Evolutionary conservation across 352 stramenopile species (phyloP).

Genomic region (Globisporangium radiosum): DNA sequence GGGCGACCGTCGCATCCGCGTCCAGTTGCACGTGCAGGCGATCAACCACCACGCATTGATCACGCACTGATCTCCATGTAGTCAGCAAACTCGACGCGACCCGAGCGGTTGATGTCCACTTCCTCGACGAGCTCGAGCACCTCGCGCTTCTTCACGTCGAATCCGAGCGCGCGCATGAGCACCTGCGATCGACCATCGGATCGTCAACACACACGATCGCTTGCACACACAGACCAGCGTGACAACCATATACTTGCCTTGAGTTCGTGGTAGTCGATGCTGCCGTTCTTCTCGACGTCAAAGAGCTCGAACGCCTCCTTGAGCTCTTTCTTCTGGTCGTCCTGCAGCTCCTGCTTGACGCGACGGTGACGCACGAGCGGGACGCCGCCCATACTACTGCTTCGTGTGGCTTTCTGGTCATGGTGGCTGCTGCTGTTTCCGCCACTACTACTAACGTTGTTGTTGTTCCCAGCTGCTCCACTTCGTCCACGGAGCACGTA

Average conservation of each 20-base stretch:
- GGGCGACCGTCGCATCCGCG: not conserved
- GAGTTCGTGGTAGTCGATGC: slow-evolving; percentile 92
- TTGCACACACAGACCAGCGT: too few species aligned
- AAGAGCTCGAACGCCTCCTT: slow-evolving; percentile 92
- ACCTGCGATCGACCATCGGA: slow-evolving; percentile 20
- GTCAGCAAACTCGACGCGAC: slow-evolving; percentile 84
- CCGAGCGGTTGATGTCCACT: slow-evolving; percentile 80
- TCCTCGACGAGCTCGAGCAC: slow-evolving; percentile 87
- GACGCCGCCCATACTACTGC: not conserved
- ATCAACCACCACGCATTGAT: not conserved
- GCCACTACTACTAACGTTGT: not conserved
- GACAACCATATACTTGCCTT: slow-evolving; percentile 43
- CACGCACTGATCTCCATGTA: slow-evolving; percentile 89
- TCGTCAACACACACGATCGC: not conserved
- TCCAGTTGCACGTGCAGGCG: not conserved
- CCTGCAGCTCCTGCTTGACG: slow-evolving; percentile 59
- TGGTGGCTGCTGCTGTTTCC: not conserved
- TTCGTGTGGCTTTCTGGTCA: not conserved
- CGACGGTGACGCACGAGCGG: slow-evolving; percentile 24
- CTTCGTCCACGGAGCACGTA: slow-evolving; percentile 3
- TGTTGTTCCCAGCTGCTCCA: not conserved
- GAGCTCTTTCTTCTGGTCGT: slow-evolving; percentile 88
- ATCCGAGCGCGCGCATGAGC: slow-evolving; percentile 90
- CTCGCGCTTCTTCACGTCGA: slow-evolving; percentile 87
- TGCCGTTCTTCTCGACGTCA: slow-evolving; percentile 87